Base-by-base conservation (phyloP, 208 protist species). In the Wallacemonas sp. region DNA sequence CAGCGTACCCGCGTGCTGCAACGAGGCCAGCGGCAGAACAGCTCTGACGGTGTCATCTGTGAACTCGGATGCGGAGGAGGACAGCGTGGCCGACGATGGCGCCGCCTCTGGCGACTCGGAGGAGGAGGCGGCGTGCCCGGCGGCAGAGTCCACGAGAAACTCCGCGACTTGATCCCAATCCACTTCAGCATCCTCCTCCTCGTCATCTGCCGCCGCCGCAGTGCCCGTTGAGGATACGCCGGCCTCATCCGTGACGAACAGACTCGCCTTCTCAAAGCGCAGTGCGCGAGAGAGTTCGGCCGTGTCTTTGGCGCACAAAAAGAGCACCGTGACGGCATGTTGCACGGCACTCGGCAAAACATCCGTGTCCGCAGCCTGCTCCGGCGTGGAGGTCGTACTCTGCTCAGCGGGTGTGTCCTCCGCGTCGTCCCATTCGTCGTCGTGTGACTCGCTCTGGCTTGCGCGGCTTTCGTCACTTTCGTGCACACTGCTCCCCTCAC, bases 311-410 rank as follows among this genome's bases (percentile, higher is more conserved):
- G 77, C 78, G 44, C 75, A 77, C 22, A 92, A 72, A 62, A 90
- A 88, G 14, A 95, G 62, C 1, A 79, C 65, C 1, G 83, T 80
- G 30, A 90, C 45, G 45, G 86, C 84, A 64, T 95, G 86, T 31
- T 80, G 56, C 11, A 95, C 47, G 22, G 59, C 72, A 26, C 82
- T 64, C 27, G 60, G 26, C 5, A 47, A 17, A 11, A 49, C 14
- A 4, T 15, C 28, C 3, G 24, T 6, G 9, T 6, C 36, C 36
- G 36, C 36, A n/a, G n/a, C n/a, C n/a, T n/a, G n/a, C n/a, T n/a
- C n/a, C n/a, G n/a, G n/a, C n/a, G n/a, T n/a, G n/a, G n/a, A n/a
- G n/a, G n/a, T n/a, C n/a, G n/a, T n/a, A n/a, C n/a, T n/a, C n/a
- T n/a, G n/a, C 36, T 41, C 36, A 41, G 36, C 9, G 9, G 36